Conservation (phyloP, 768 basidiomycete species). For the Fomitopsis serialis region DNA sequence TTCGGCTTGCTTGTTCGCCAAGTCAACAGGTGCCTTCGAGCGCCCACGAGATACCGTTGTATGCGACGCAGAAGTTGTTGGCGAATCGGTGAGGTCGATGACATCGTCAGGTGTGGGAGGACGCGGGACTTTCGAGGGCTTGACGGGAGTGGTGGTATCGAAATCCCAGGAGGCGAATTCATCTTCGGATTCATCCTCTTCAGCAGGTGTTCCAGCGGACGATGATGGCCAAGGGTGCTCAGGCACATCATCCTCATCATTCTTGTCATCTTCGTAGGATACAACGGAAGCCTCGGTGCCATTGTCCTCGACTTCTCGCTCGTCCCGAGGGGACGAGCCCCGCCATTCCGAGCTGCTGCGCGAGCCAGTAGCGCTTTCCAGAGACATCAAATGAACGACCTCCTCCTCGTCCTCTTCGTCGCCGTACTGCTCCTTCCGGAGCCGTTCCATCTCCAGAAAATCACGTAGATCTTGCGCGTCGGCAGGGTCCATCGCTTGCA, state of each 20-base stretch:
- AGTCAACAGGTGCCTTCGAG: slow-evolving; percentile 3
- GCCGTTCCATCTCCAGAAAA: slow-evolving; percentile 61
- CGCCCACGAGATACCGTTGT: slow-evolving; percentile 2
- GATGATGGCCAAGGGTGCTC: neutral
- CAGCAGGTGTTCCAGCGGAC: neutral
- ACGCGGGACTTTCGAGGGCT: neutral
- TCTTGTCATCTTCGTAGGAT: slow-evolving; percentile 13
- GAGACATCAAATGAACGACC: slow-evolving; percentile 1
- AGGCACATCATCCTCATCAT: neutral
- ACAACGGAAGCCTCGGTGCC: neutral
- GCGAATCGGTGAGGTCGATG: slow-evolving; percentile 13
- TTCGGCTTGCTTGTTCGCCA: too few species aligned
- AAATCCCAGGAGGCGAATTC: slow-evolving; percentile 19
- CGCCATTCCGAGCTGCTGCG: slow-evolving; percentile 23
- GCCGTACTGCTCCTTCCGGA: slow-evolving; percentile 43
- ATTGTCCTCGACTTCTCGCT: slow-evolving; percentile 1
- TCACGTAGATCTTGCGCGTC: slow-evolving; percentile 61
- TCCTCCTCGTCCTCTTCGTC: slow-evolving; percentile 38
- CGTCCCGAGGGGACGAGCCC: slow-evolving; percentile 6
- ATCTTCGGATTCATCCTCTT: slow-evolving; percentile 15
- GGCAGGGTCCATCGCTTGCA: slow-evolving; percentile 36
- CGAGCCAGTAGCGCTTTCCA: slow-evolving; percentile 10
- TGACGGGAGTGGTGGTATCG: slow-evolving; percentile 12
- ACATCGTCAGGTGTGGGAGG: slow-evolving; percentile 5
- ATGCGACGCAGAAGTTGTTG: slow-evolving; percentile 5